These are phyloP conservation scores for Ustilago sp. DNA, from an alignment of 1,284 basidiomycete genomes.

Conservation along the genomic window DNA sequence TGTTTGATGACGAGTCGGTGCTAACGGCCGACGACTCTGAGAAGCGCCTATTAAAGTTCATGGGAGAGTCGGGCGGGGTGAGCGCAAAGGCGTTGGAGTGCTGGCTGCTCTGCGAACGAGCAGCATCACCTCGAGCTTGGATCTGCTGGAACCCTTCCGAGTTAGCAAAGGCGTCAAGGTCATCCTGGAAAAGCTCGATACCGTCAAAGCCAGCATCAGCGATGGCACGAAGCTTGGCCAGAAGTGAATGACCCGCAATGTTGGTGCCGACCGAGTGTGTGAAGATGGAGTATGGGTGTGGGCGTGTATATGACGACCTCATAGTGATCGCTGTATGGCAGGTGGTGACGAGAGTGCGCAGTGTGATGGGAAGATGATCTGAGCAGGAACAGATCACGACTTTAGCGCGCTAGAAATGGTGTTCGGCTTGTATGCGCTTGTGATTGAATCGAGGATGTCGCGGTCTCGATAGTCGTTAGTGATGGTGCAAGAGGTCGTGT, in stretches of 20 bases:
- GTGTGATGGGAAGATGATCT: background rate
- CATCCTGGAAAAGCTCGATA: slow-evolving; percentile 69
- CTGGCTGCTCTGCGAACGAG: background rate
- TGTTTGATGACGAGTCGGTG: slow-evolving; percentile 14
- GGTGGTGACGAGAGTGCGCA: background rate
- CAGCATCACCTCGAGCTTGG: slow-evolving; percentile 21
- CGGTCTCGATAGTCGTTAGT: background rate
- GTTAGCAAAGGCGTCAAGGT: slow-evolving; percentile 65
- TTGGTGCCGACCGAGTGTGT: slow-evolving; percentile 56
- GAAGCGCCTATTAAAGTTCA: slow-evolving; percentile 25
- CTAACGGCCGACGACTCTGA: slow-evolving; percentile 18
- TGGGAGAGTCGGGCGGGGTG: slow-evolving; percentile 54
- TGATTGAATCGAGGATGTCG: background rate
- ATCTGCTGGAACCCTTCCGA: slow-evolving; percentile 50
- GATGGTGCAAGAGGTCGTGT: background rate
- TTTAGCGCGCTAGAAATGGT: background rate
- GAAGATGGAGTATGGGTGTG: slow-evolving; percentile 52
- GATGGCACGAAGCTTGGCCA: slow-evolving; percentile 64
- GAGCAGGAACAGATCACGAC: background rate
- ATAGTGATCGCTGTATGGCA: slow-evolving; percentile 1
- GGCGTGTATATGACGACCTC: slow-evolving; percentile 19
- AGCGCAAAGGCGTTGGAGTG: slow-evolving; percentile 1
- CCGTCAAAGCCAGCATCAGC: slow-evolving; percentile 62
- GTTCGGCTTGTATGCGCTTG: background rate
- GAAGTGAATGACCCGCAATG: slow-evolving; percentile 60